Evolutionary conservation across 192 early-diverging fungal genomes (phyloP).

Genomic region (Gigaspora rosea): DNA sequence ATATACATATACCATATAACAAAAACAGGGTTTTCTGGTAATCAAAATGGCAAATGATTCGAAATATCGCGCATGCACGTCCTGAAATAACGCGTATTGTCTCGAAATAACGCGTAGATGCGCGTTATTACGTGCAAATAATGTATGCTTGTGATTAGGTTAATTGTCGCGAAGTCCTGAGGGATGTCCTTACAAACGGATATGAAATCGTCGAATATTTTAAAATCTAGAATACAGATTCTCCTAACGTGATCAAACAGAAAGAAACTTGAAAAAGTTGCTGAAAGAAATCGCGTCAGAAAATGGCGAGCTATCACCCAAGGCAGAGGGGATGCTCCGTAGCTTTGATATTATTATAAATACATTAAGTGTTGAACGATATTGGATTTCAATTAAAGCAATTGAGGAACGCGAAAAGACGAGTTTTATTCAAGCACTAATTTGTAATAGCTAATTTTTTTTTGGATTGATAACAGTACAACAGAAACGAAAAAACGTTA

Average conservation of each 20-base stretch:
- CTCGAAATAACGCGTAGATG: too few relatives aligned
- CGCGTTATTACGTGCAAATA: too few relatives aligned
- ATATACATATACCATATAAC: too few relatives aligned
- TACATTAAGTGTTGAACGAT: constrained; percentile 7
- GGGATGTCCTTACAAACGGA: not conserved
- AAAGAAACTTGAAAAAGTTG: not conserved
- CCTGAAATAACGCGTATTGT: too few relatives aligned
- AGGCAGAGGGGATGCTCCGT: constrained; percentile 14
- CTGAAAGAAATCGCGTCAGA: constrained; percentile 27
- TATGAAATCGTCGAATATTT: constrained; percentile 5
- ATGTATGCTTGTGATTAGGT: constrained; percentile 20
- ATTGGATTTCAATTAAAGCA: constrained; percentile 8
- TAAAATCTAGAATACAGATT: constrained; percentile 11
- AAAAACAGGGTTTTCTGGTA: too few relatives aligned
- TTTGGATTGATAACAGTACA: too few relatives aligned
- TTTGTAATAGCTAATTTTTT: too few relatives aligned
- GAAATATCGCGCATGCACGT: too few relatives aligned
- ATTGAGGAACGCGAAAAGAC: constrained; percentile 18
- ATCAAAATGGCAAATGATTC: too few relatives aligned
- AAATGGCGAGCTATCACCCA: constrained; percentile 10
- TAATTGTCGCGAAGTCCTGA: constrained; percentile 16
- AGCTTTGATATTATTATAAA: constrained; percentile 10
- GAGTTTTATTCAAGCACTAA: too few relatives aligned
- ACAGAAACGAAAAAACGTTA: too few relatives aligned
- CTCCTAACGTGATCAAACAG: constrained; percentile 10